These are phyloP conservation scores for Lipomyces kockii DNA, from an alignment of 805 yeast species.

Conservation along the genomic window DNA sequence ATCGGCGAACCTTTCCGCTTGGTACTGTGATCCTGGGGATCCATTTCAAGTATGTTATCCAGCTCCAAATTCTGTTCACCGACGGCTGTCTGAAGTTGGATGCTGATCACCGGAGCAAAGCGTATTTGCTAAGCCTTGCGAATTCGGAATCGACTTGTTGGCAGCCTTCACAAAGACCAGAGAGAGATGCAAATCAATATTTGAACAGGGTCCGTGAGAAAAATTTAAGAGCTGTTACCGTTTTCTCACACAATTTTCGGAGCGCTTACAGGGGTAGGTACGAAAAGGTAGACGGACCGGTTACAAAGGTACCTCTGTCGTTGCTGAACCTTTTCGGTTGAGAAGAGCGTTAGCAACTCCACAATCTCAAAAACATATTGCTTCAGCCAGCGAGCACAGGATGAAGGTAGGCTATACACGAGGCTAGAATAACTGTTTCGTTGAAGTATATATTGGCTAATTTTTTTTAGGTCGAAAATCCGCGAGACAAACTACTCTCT, in stretches of 20 bases:
- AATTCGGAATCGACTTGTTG: not conserved
- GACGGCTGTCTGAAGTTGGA: not conserved
- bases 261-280: not conserved
- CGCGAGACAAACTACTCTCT: constrained; percentile 63
- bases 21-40: constrained; percentile 1
- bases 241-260: not conserved
- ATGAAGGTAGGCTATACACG: not conserved
- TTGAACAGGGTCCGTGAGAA: not conserved
- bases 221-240: not conserved
- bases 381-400: not conserved
- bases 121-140: not conserved
- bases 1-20: constrained; percentile 19
- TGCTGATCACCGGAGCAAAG: not conserved
- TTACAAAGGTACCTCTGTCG: not conserved
- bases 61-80: not conserved
- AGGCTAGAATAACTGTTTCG: not conserved
- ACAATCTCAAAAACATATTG: not conserved
- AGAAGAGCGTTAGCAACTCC: too few species aligned
- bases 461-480: constrained; percentile 50
- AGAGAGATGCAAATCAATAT: not conserved
- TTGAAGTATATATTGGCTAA: not conserved
- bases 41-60: not conserved
- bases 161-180: not conserved
- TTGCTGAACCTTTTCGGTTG: too few species aligned
- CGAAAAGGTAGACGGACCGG: not conserved